A percentile compares a stretch with the other conserved stretches of the same genome.
phyloP scores from a whole-genome alignment of 768 basidiomycete genomes.

The Boletus insuetus region DNA sequence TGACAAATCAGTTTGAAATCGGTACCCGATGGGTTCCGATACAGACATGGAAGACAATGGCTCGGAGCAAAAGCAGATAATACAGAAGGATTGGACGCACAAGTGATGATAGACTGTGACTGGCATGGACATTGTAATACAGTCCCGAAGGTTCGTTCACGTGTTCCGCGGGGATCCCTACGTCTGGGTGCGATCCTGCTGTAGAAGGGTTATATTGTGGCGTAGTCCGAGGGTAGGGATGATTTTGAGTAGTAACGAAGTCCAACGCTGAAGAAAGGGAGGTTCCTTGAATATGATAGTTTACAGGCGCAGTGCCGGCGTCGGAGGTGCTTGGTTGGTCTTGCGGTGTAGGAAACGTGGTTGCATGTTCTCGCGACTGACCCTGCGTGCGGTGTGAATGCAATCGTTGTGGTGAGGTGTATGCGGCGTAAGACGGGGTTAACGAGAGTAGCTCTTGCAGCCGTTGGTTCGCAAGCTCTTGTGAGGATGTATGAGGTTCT shows the following conservation, averaged over 20 bases:
- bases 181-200: not conserved
- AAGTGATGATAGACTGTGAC: conserved; percentile 22
- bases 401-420: not conserved
- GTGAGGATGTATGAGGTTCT: not conserved
- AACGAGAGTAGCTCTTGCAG: conserved; percentile 25
- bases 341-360: not conserved
- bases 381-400: not conserved
- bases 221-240: conserved; percentile 1
- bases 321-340: not conserved
- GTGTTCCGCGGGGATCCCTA: conserved; percentile 20
- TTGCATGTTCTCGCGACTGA: not conserved
- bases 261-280: conserved; percentile 6
- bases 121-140: conserved; percentile 15
- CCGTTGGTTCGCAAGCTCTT: conserved; percentile 19
- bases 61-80: no score
- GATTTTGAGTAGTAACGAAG: not conserved
- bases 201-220: conserved; percentile 6
- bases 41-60: no score
- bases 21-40: no score
- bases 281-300: not conserved
- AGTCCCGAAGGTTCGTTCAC: conserved; percentile 4
- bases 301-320: not conserved
- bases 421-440: not conserved
- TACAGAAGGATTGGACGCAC: conserved; percentile 14
- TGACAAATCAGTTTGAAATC: no score